phyloP scores from a whole-genome alignment of 2,329 filamentous ascomycete genomes.

The Torrubiella hemipterigena region DNA sequence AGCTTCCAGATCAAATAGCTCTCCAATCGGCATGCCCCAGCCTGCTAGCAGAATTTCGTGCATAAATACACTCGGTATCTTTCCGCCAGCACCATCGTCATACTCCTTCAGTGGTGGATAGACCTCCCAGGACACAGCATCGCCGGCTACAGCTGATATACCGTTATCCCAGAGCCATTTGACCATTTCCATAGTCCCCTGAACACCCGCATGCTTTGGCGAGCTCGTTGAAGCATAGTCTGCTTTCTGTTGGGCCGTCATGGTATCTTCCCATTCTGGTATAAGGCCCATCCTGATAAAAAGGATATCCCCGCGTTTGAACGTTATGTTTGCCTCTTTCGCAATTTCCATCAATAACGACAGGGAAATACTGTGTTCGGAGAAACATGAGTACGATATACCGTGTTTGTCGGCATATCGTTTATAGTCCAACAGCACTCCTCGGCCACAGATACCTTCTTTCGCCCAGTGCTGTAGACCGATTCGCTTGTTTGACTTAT shows the following conservation, averaged over 20 bases:
- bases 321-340: slow-evolving; percentile 26
- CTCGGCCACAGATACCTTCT: slow-evolving; percentile 22
- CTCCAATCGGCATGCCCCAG: slow-evolving; percentile 15
- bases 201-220: slow-evolving; percentile 8
- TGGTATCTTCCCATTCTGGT: background rate
- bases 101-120: background rate
- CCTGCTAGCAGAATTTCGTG: slow-evolving; percentile 15
- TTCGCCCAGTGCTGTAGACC: slow-evolving; percentile 12
- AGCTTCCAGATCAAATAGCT: slow-evolving; percentile 15
- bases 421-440: slow-evolving; percentile 38
- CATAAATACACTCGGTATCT: slow-evolving; percentile 10
- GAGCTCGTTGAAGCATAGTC: background rate
- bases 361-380: slow-evolving; percentile 22
- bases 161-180: slow-evolving; percentile 16
- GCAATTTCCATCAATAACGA: slow-evolving; percentile 20
- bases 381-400: slow-evolving; percentile 27
- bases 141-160: slow-evolving; percentile 15
- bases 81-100: slow-evolving; percentile 3
- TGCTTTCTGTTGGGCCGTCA: background rate
- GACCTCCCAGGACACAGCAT: slow-evolving; percentile 5
- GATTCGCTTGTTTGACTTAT: background rate
- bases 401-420: slow-evolving; percentile 25
- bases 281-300: slow-evolving; percentile 26
- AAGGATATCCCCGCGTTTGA: slow-evolving; percentile 39
- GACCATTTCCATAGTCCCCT: slow-evolving; percentile 9